Evolutionary conservation across 2,329 filamentous ascomycete species (phyloP), one percentile per base, ranked within the genome.

Genomic region (Talaromyces sp.): DNA sequence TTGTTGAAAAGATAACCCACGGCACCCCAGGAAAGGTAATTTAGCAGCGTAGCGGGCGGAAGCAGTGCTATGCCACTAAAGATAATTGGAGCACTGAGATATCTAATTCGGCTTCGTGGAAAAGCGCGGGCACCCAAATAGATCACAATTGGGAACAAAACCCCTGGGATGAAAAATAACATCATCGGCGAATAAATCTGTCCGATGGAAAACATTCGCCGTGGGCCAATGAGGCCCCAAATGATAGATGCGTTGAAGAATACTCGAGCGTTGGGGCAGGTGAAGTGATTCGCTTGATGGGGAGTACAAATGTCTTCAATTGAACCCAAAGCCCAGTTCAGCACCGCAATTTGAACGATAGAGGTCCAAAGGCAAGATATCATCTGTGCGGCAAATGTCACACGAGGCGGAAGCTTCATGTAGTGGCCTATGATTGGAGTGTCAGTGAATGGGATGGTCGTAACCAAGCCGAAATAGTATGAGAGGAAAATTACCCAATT

Each of bases 211-310:
- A 90, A 91, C 68, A 91, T 87, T 42, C 87, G 83, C 2, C 77
- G 74, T 0, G 88, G 88, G 1, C 88, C 88, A 54, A 91, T 89
- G 50, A 86, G 80, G 52, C 88, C 88, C 87, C 87, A 89, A 63
- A 89, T 83, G 44, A 89, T 78, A 3, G 86, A 89, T 1, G 85
- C 84, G 1, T 85, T 89, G 75, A 87, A 90, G 71, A 86, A 86
- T 0, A 84, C 82, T 20, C 78, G 78, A 14, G 80, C 80, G 32
- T 77, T 76, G 8, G 84, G 83, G 63, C 83, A 86, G 19, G 73
- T 82, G 61, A 84, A 81, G 46, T 86, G 86, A 60, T 80, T 78
- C 63, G 82, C 75, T 40, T 81, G 75, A 51, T 86, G 77, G 4
- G 78, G 76, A 1, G 80, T 77, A 71, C 89, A 92, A 30, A 91